Percentiles rank a stretch among this genome's conserved stretches.
Conservation (phyloP, 306 rosid genomes). For the Lathyrus aphaca region DNA sequence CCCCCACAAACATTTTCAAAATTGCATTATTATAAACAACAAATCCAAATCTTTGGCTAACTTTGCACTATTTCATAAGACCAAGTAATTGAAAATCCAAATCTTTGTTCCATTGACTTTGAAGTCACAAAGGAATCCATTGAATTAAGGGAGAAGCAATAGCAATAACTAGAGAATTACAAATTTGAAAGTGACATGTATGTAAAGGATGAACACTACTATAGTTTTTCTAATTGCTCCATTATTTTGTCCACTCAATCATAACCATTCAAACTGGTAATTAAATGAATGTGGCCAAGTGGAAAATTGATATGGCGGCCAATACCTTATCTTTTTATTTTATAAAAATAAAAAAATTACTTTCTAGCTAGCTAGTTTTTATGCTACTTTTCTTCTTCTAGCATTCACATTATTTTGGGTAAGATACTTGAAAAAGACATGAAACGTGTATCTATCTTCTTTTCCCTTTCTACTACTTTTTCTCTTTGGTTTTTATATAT, state of each 20-base stretch:
- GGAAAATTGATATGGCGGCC: slow-evolving; percentile 44
- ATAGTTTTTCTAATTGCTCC: slow-evolving; percentile 14
- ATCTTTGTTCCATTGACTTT: slow-evolving; percentile 47
- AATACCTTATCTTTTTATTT: slow-evolving; percentile 34
- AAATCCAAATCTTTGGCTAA: background rate
- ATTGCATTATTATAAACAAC: background rate
- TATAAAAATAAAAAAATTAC: background rate
- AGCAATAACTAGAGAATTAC: background rate
- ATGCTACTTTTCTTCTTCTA: slow-evolving; percentile 37
- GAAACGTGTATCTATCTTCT: slow-evolving; percentile 4
- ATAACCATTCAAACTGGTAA: slow-evolving; percentile 33
- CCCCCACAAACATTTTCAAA: background rate
- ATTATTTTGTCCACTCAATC: slow-evolving; percentile 41
- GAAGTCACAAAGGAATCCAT: background rate
- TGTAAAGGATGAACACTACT: slow-evolving; percentile 12
- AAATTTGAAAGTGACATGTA: slow-evolving; percentile 40
- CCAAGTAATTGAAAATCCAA: slow-evolving; percentile 21
- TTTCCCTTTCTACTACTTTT: background rate
- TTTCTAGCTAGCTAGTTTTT: slow-evolving; percentile 28
- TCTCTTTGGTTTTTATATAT: background rate
- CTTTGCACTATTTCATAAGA: slow-evolving; percentile 18
- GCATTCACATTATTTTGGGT: slow-evolving; percentile 32
- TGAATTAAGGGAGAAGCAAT: slow-evolving; percentile 19
- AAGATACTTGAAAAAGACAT: slow-evolving; percentile 42
- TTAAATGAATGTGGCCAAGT: slow-evolving; percentile 31